Percentiles rank a stretch among this genome's conserved stretches.
Evolutionary conservation across 257 asterid species (phyloP).

Genomic region (Solanum chiquidenum): DNA sequence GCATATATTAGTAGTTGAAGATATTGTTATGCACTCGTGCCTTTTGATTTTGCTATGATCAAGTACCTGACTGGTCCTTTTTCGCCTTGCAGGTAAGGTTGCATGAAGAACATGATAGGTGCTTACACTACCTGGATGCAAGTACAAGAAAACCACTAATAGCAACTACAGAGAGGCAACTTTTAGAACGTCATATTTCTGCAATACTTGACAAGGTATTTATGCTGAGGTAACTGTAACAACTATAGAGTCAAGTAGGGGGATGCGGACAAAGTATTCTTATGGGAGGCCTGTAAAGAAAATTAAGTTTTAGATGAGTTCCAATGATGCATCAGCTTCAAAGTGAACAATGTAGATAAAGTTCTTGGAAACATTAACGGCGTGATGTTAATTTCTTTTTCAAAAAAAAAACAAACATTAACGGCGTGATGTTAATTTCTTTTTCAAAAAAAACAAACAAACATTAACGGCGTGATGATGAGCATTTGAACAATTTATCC

Average conservation of each 20-base stretch:
- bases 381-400: too few relatives aligned
- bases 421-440: too few relatives aligned
- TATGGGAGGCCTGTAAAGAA: neutral
- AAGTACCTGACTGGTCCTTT: neutral
- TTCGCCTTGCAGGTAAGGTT: conserved; percentile 51
- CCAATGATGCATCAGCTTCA: neutral
- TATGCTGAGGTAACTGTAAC: neutral
- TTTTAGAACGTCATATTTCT: conserved; percentile 69
- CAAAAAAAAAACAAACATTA: neutral
- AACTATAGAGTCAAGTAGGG: neutral
- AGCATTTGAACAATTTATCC: neutral
- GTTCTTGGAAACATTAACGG: neutral
- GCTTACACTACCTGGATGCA: conserved; percentile 70
- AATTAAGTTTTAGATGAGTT: neutral
- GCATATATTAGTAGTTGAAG: neutral
- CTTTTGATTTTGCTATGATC: neutral
- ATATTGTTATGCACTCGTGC: neutral
- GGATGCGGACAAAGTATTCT: neutral
- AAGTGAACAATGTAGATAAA: neutral
- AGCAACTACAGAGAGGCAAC: conserved; percentile 76
- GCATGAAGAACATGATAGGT: conserved; percentile 95
- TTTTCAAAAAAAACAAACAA: too few relatives aligned
- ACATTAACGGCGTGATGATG: neutral
- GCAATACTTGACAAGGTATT: conserved; percentile 87
- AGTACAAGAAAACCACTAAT: conserved; percentile 76